Evolutionary conservation across 495 filamentous ascomycete genomes (phyloP).

Genomic region (Lasiosphaeria hispida): DNA sequence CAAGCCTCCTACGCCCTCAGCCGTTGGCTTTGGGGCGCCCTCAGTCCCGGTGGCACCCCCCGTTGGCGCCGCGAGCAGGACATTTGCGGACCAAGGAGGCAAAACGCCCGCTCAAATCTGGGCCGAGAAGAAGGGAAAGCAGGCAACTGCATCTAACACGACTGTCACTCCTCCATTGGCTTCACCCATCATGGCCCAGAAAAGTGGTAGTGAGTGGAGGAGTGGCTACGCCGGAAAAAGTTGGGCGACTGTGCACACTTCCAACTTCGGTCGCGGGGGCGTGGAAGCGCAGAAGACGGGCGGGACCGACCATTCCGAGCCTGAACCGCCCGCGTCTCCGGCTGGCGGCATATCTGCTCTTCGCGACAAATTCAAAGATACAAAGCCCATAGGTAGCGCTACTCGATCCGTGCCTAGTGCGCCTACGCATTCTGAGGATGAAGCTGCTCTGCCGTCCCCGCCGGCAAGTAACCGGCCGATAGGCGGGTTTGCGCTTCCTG

Average conservation of each 20-base stretch:
- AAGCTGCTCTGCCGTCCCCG: slow-evolving; percentile 52
- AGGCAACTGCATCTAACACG: slow-evolving; percentile 55
- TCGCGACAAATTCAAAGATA: slow-evolving; percentile 73
- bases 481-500: slow-evolving; percentile 71
- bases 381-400: slow-evolving; percentile 62
- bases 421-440: slow-evolving; percentile 35
- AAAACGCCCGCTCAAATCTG: slow-evolving; percentile 97
- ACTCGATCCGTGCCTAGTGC: slow-evolving; percentile 40
- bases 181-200: slow-evolving; percentile 60
- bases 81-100: slow-evolving; percentile 89
- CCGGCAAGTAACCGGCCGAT: slow-evolving; percentile 60
- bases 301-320: slow-evolving; percentile 47
- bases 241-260: slow-evolving; percentile 80
- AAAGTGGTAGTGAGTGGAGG: slow-evolving; percentile 78
- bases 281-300: slow-evolving; percentile 59
- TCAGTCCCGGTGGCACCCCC: slow-evolving; percentile 51
- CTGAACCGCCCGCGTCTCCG: slow-evolving; percentile 38
- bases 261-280: slow-evolving; percentile 63
- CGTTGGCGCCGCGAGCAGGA: slow-evolving; percentile 78
- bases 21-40: slow-evolving; percentile 54
- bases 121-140: slow-evolving; percentile 91
- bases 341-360: slow-evolving; percentile 64
- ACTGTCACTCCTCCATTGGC: slow-evolving; percentile 39
- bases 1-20: slow-evolving; percentile 76
- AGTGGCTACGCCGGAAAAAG: slow-evolving; percentile 84